Conservation (phyloP, 75 land plant genomes). For the Picea sitchensis region DNA sequence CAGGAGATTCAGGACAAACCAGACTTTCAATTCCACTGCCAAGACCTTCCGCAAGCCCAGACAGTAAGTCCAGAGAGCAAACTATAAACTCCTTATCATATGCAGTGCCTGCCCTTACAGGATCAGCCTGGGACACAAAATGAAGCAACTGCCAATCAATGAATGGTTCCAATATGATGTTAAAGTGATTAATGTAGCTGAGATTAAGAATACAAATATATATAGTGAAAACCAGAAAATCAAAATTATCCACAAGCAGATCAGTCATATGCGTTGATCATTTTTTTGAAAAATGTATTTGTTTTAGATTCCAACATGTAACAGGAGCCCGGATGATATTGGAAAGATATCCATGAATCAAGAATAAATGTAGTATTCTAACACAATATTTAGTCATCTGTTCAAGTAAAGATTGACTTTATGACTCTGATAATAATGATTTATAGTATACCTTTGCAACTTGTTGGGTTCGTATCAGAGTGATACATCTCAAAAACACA, state of each 20-base stretch:
- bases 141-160: neutral
- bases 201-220: neutral
- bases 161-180: neutral
- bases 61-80: constrained; percentile 90
- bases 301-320: neutral
- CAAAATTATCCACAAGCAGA: neutral
- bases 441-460: constrained; percentile 74
- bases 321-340: too few relatives aligned
- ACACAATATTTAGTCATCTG: neutral
- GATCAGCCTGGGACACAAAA: constrained; percentile 64
- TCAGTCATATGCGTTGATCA: neutral
- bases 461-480: constrained; percentile 76
- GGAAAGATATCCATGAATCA: neutral
- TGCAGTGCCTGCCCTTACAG: constrained; percentile 71
- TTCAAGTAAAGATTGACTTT: neutral
- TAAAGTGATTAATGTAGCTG: too few relatives aligned
- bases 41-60: constrained; percentile 96
- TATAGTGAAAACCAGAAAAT: neutral
- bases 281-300: neutral
- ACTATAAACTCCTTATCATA: constrained; percentile 98
- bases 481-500: constrained; percentile 90
- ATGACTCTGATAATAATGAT: neutral
- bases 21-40: constrained; percentile 91
- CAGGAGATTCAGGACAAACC: constrained; percentile 38
- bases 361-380: neutral